phyloP scores from a whole-genome alignment of 331 rosid species.

The Dryas integrifolia region DNA sequence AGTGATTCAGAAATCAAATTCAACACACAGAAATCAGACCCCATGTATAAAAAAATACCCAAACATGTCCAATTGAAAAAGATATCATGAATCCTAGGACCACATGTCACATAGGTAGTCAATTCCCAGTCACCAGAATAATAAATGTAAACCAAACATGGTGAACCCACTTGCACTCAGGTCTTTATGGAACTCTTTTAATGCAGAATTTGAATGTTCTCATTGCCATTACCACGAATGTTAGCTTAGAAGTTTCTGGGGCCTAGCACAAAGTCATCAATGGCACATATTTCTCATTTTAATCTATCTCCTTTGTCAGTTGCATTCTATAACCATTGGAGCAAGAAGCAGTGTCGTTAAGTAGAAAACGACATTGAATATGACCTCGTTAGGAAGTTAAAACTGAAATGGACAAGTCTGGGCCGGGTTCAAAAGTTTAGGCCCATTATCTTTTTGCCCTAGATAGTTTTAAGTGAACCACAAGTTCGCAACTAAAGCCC shows the following conservation, averaged over 20 bases:
- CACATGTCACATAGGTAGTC: conserved; percentile 3
- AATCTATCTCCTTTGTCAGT: too few relatives aligned
- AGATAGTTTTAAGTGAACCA: not conserved
- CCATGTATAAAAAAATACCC: not conserved
- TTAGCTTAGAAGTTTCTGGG: not conserved
- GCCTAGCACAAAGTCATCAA: too few relatives aligned
- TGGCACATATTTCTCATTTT: not conserved
- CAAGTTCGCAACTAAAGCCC: not conserved
- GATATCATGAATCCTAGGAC: conserved; percentile 14
- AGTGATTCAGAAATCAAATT: conserved; percentile 1
- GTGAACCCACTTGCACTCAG: conserved; percentile 1
- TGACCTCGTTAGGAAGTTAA: too few relatives aligned
- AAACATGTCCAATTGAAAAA: conserved; percentile 1
- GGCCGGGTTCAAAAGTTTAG: not conserved
- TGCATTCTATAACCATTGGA: too few relatives aligned
- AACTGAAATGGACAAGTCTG: not conserved
- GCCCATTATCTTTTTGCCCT: not conserved
- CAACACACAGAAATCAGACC: not conserved
- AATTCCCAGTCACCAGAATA: conserved; percentile 7
- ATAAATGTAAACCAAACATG: conserved; percentile 4
- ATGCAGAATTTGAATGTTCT: not conserved
- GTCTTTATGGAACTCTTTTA: not conserved
- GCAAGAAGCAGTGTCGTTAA: too few relatives aligned
- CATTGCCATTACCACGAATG: not conserved
- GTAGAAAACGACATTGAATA: too few relatives aligned